These are phyloP conservation scores for Fusarium pilosicola DNA, from an alignment of 2,329 filamentous ascomycete genomes.

Conservation along the genomic window DNA sequence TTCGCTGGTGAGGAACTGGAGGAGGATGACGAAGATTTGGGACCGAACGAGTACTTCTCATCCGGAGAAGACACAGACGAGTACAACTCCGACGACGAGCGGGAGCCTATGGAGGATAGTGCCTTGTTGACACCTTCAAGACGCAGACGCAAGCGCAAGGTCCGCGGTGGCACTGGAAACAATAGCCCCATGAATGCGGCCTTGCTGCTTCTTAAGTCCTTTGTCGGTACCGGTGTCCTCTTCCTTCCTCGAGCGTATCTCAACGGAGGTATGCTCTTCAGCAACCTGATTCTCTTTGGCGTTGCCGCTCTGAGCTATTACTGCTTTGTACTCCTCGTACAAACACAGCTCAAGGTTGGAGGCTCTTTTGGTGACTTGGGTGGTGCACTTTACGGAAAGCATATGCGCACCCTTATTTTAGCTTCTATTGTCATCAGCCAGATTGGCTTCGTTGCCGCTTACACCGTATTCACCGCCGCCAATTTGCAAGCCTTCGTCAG, in stretches of 20 bases:
- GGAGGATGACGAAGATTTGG: conserved; percentile 91
- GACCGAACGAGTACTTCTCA: conserved; percentile 90
- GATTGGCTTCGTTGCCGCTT: conserved; percentile 92
- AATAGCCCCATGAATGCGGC: conserved; percentile 83
- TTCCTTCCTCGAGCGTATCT: conserved; percentile 93
- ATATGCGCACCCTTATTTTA: conserved; percentile 89
- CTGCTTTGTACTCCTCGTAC: conserved; percentile 94
- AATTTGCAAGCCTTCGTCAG: conserved; percentile 95
- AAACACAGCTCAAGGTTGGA: conserved; percentile 83
- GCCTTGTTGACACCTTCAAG: conserved; percentile 81
- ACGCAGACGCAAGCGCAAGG: conserved; percentile 79
- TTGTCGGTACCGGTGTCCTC: conserved; percentile 94
- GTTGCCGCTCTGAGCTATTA: conserved; percentile 93
- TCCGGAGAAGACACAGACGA: conserved; percentile 77
- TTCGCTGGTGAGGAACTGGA: conserved; percentile 97
- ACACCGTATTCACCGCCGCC: conserved; percentile 96
- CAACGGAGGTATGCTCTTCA: conserved; percentile 98
- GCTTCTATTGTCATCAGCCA: conserved; percentile 94
- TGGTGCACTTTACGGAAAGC: conserved; percentile 87
- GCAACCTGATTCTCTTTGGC: conserved; percentile 85
- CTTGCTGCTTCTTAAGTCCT: conserved; percentile 91
- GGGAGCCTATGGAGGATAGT: conserved; percentile 88
- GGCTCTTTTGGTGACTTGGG: conserved; percentile 99
- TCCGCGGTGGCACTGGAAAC: conserved; percentile 76
- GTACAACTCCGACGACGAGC: conserved; percentile 70